Evolutionary conservation across 225 moss, liverwort and hornwort genomes (phyloP), one percentile per base, ranked within the genome.

Genomic region (Polytrichum commune): DNA sequence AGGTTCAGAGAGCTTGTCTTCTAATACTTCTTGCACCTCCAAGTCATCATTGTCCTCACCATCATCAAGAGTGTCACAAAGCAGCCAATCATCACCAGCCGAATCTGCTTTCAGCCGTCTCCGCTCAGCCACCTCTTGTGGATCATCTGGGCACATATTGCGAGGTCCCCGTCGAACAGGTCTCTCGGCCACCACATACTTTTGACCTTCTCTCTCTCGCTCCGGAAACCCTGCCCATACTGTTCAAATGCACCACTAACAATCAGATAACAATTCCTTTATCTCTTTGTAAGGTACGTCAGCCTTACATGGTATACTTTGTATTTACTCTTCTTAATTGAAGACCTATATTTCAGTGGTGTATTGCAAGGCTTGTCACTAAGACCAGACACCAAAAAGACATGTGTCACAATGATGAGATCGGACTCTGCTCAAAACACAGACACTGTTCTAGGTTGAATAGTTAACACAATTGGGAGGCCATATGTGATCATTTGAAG

Each of bases 141-240:
- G 95, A 73, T 85, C 80, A 35, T 91, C 95, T 67, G 85, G 68
- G 69, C 95, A 80, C 67, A 73, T 35, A 62, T 91, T 89, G 7
- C 95, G 89, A 69, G 90, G 90, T 8, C 88, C 90, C 61, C 90
- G 85, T 72, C 93, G 77, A 22, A 91, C 73, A 61, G 98, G 98
- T 69, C 88, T 86, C 74, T 95, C 88, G 56, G 95, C 93, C 72
- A 98, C 98, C 38, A 98, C 80, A 27, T 89, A 98, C 80, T 98
- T 98, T 66, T 98, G 95, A 65, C 98, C 98, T 16, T 93, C 90
- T 79, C 98, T 81, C 73, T 88, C 80, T 64, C 89, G 84, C 79
- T 98, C 98, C 29, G 85, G 76, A 69, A 98, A 98, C 69, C 87
- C 87, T 84, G 95, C 98, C 98, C 98, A 98, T 66, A 95, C 98